phyloP scores from a whole-genome alignment of 2,329 filamentous ascomycete species.

The Drechslerella dactyloides region DNA sequence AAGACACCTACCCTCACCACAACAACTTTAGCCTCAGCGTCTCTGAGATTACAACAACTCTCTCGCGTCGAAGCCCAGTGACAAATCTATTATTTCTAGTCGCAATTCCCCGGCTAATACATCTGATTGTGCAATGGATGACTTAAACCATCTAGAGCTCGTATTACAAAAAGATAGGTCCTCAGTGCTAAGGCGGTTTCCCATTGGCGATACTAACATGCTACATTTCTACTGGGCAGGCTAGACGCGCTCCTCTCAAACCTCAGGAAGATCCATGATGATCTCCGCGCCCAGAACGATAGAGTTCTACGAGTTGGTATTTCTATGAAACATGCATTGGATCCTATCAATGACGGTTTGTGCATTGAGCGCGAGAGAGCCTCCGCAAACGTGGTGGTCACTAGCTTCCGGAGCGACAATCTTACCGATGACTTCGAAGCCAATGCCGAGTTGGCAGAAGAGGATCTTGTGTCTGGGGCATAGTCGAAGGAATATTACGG shows the following conservation, averaged over 20 bases:
- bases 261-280: constrained; percentile 51
- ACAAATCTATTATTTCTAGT: neutral
- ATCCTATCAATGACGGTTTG: constrained; percentile 53
- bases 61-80: too few species aligned
- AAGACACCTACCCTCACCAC: too few species aligned
- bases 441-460: constrained; percentile 19
- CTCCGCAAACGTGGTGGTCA: constrained; percentile 47
- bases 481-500: constrained; percentile 5
- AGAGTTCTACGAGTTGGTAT: constrained; percentile 52
- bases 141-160: constrained; percentile 4
- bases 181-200: neutral
- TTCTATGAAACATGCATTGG: constrained; percentile 52
- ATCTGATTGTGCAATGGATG: neutral
- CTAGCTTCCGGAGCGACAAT: constrained; percentile 24
- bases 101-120: neutral
- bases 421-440: constrained; percentile 22
- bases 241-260: constrained; percentile 51
- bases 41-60: too few species aligned
- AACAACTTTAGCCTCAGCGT: too few species aligned
- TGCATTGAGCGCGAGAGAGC: constrained; percentile 53
- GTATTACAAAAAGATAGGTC: constrained; percentile 11
- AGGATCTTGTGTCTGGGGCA: constrained; percentile 36
- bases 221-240: constrained; percentile 50
- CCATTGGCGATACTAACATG: neutral
- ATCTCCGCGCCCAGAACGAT: constrained; percentile 53